These are phyloP conservation scores for Leptosphaerulina australis DNA, from an alignment of 2,329 filamentous ascomycete genomes.

Conservation along the genomic window DNA sequence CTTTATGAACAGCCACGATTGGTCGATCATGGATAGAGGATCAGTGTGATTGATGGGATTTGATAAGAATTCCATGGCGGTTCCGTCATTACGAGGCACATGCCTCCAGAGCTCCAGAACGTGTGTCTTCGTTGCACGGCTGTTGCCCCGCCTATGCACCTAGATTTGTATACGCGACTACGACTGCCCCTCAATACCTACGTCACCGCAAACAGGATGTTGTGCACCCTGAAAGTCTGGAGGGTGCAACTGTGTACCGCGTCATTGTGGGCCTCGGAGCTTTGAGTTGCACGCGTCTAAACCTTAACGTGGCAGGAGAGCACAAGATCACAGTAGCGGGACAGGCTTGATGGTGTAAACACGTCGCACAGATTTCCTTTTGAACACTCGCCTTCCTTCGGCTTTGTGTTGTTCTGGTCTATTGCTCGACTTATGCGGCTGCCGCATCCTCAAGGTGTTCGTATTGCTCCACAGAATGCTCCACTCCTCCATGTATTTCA, in stretches of 20 bases:
- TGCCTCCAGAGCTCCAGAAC: constrained; percentile 14
- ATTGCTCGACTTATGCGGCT: not conserved
- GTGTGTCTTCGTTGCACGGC: constrained; percentile 20
- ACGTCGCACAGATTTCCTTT: constrained; percentile 3
- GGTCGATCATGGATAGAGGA: constrained; percentile 25
- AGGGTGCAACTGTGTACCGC: constrained; percentile 25
- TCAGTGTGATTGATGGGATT: constrained; percentile 30
- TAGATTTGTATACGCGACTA: constrained; percentile 8
- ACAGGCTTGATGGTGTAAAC: constrained; percentile 1
- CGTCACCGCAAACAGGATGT: constrained; percentile 15
- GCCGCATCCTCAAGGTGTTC: not conserved
- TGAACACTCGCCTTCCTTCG: constrained; percentile 4
- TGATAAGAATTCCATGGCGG: constrained; percentile 27
- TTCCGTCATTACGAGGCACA: constrained; percentile 30
- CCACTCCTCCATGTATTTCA: not conserved
- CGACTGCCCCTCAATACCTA: not conserved
- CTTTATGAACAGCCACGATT: constrained; percentile 29
- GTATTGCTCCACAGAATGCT: not conserved
- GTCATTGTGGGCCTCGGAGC: constrained; percentile 19
- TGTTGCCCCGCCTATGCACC: not conserved
- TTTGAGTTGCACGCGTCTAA: not conserved
- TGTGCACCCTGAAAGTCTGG: constrained; percentile 1
- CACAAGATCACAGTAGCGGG: constrained; percentile 13
- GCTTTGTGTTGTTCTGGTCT: constrained; percentile 5
- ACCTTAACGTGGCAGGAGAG: constrained; percentile 19